Base-by-base conservation (phyloP, 2,329 filamentous ascomycete species). In the Calonectria henricotiae region DNA sequence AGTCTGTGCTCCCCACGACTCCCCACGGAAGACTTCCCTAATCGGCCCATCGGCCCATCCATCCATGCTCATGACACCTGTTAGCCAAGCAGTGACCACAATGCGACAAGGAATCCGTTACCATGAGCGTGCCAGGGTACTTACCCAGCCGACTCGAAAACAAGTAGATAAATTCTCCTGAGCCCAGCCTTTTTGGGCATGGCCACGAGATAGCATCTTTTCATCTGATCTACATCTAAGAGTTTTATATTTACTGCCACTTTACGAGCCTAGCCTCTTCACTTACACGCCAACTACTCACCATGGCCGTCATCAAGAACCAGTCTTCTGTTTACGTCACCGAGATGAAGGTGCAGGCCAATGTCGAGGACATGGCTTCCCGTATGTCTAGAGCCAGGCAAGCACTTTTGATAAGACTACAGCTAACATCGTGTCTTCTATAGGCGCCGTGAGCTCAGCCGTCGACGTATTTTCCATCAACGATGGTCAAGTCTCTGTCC, bases 1-100 rank as follows among this genome's bases (percentile, higher is more conserved):
- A 74, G 76, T 76, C 69, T 75, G 73, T 58, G 70, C 75, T 74
- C 72, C 76, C 75, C 76, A 77, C 71, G 74, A 71, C 74, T 71
- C 63, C 68, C 68, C 69, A 75, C 64, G 41, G 67, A 64, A 47
- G 62, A 69, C 65, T 43, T 44, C 61, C 67, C 51, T 8, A 67
- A 75, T 77, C 70, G 74, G 71, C 71, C 73, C 75, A 78, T 78
- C 76, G 70, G 65, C 71, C 76, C 76, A 78, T 78, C 71, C 71
- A 75, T 73, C 76, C 76, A 78, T 75, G 75, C 44, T 69, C 71
- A 74, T 73, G 73, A 76, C 70, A 72, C 71, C 72, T 66, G 61
- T 65, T 62, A 67, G 62, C 51, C 17, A 55, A 69, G 76, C 76
- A 74, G 75, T 74, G 76, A 72, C 76, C 75, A 77, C 72, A 71